A percentile compares a stretch with the other conserved stretches of the same genome.
Evolutionary conservation across 345 rosid species (phyloP).

Genomic region (Pugionium cornutum): DNA sequence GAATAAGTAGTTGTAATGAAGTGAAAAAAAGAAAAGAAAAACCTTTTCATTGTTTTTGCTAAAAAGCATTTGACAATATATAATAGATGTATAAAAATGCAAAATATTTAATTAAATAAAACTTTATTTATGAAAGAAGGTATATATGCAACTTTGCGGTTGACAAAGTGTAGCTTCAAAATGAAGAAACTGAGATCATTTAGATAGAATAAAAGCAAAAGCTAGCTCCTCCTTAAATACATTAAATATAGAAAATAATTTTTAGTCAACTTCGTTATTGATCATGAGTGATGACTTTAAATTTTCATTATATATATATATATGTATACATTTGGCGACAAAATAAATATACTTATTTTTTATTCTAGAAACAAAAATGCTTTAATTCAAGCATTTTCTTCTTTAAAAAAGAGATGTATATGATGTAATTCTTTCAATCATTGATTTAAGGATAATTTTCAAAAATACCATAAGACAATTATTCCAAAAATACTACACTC

Average conservation of each 20-base stretch:
- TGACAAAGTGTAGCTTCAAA: slow-evolving; percentile 46
- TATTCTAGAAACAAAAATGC: slow-evolving; percentile 31
- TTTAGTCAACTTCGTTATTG: slow-evolving; percentile 39
- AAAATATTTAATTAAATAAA: background rate
- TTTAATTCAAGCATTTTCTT: background rate
- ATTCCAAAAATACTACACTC: no score
- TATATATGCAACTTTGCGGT: slow-evolving; percentile 37
- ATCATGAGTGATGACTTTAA: slow-evolving; percentile 38
- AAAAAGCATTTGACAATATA: slow-evolving; percentile 36
- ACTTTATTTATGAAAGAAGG: slow-evolving; percentile 36
- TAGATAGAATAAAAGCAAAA: slow-evolving; percentile 40
- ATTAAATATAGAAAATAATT: slow-evolving; percentile 29
- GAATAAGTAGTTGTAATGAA: no score
- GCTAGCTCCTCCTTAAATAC: slow-evolving; percentile 29
- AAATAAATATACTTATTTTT: background rate
- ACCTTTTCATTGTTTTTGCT: background rate
- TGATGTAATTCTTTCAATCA: slow-evolving; percentile 3
- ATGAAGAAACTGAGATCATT: slow-evolving; percentile 42
- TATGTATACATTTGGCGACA: slow-evolving; percentile 3
- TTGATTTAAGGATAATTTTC: no score
- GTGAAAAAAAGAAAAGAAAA: no score
- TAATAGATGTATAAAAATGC: background rate
- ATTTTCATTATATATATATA: slow-evolving; percentile 3
- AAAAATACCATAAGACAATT: no score
- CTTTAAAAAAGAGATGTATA: background rate